Evolutionary conservation across 1,284 basidiomycete genomes (phyloP), one percentile per base, ranked within the genome.

Genomic region (Sanghuangporus baumii): DNA sequence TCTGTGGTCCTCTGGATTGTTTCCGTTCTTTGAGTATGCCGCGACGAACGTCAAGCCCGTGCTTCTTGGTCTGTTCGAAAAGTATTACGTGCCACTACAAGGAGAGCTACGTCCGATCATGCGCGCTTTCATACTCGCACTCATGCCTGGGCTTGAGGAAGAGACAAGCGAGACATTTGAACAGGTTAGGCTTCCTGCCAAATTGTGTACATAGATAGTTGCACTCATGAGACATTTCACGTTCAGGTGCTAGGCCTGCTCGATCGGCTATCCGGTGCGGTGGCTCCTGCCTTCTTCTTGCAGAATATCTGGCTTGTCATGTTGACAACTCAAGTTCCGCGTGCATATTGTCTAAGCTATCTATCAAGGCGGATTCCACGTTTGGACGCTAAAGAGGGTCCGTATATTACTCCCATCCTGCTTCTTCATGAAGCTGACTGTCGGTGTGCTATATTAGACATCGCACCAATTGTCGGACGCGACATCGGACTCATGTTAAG

Each of bases 21-120:
- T 99, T 71, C 97, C 97, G 0, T 99, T 99, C 83, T 98, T 98
- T 72, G 94, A 98, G 74, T 98, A 94, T 74, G 95, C 97, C 5
- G 90, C 96, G 14, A 99, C 95, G 6, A 95, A 94, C 20, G 94
- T 96, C 63, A 46, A 96, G 86, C 94, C 94, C 1, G 83, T 88
- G 9, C 79, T 98, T 1, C 81, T 98, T 55, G 91, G 88, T 68
- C 82, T 98, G 11, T 97, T 93, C 70, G 92, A 96, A 69, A 90
- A 85, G 2, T 87, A 93, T 76, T 99, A 97, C 73, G 78, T 99
- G 3, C 94, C 96, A 0, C 78, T 99, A 7, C 87, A 93, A 74
- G 78, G 79, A 16, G 83, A 86, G 52, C 80, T 99, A 16, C 86
- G 96, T 20, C 95, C 96, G 6, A 81, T 94, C 36, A 94, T 93